phyloP scores from a whole-genome alignment of 2,329 filamentous ascomycete genomes.

The Trichophyton simii region DNA sequence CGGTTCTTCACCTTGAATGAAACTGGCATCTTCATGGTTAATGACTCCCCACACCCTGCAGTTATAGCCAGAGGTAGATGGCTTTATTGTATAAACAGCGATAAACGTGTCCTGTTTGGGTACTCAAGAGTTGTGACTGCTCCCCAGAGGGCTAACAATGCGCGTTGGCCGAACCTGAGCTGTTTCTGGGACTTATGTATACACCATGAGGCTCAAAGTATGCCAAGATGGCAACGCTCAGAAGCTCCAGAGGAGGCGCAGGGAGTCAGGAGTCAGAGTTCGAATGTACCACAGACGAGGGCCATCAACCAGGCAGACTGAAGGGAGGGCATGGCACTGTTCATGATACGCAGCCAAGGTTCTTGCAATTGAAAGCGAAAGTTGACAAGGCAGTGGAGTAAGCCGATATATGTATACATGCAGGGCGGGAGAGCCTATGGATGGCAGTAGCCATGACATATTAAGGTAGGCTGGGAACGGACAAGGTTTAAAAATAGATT shows the following conservation, averaged over 20 bases:
- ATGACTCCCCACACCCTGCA: neutral
- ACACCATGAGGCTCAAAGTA: neutral
- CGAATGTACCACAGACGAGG: neutral
- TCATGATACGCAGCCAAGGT: neutral
- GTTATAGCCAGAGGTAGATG: neutral
- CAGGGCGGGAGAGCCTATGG: neutral
- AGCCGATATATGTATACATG: neutral
- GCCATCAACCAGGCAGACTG: neutral
- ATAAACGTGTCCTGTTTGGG: neutral
- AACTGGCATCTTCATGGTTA: slow-evolving; percentile 10
- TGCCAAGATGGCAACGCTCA: neutral
- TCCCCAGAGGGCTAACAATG: neutral
- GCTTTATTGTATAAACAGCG: neutral
- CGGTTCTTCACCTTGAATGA: slow-evolving; percentile 13
- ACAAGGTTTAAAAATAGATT: neutral
- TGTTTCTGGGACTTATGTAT: neutral
- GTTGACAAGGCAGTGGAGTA: neutral
- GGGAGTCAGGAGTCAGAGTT: neutral
- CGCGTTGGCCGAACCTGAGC: neutral
- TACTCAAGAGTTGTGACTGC: neutral
- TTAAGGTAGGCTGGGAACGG: neutral
- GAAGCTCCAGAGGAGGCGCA: neutral
- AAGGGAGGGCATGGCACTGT: neutral
- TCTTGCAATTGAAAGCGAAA: neutral
- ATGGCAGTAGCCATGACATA: neutral